phyloP scores from a whole-genome alignment of 495 filamentous ascomycete genomes.

The Neurospora sp. region DNA sequence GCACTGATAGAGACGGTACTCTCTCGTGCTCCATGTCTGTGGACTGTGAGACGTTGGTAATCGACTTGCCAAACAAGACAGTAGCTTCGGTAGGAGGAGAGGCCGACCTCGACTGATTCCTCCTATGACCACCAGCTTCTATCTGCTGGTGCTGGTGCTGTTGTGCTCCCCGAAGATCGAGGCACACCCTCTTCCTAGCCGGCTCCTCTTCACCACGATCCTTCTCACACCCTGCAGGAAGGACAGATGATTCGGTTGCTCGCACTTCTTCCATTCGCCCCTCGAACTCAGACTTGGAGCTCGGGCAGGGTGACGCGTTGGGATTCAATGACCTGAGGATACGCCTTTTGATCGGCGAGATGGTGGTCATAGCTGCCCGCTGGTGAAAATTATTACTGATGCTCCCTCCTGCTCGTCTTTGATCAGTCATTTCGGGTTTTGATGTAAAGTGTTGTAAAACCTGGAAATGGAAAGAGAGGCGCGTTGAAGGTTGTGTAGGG shows the following conservation, averaged over 20 bases:
- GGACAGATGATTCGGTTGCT: not conserved
- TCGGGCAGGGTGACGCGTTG: slow-evolving; percentile 23
- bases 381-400: not conserved
- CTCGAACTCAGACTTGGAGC: not conserved
- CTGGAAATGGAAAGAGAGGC: not conserved
- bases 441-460: not conserved
- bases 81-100: not conserved
- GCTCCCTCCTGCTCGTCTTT: not conserved
- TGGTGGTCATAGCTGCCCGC: slow-evolving; percentile 20
- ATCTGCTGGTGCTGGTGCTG: not conserved
- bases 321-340: slow-evolving; percentile 33
- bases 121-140: not conserved
- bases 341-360: slow-evolving; percentile 34
- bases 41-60: not conserved
- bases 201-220: slow-evolving; percentile 1
- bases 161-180: not conserved
- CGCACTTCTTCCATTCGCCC: not conserved
- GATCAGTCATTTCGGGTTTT: not conserved
- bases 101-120: not conserved
- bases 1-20: not conserved
- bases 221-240: not conserved
- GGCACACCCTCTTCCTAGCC: slow-evolving; percentile 4
- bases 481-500: not conserved
- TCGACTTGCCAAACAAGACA: not conserved
- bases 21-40: not conserved